Base-by-base conservation (phyloP, 352 stramenopile genomes). In the Blastocystis sp. region DNA sequence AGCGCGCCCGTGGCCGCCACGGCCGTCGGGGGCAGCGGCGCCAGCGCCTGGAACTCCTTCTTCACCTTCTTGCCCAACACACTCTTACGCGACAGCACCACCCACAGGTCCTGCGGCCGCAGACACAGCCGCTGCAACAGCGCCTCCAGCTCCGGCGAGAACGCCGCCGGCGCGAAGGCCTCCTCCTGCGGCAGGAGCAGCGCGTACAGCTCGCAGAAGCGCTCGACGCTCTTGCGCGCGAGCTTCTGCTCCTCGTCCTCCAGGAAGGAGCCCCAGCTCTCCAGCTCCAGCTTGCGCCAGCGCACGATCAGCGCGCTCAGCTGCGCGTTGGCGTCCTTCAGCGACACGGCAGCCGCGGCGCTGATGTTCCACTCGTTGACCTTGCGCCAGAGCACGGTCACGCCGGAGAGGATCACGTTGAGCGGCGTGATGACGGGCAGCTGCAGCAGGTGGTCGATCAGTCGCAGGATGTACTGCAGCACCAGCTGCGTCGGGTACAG, bases 351-450 rank as follows among this genome's bases (percentile, higher is more conserved):
- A 5, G 92, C 91, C 38, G 95, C 95, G 10, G 96, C 95, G 89
- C 98, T 96, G 67, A 96, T 93, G 86, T 99, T 96, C 97, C 97
- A 99, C 60, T 99, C 96, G 90, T 99, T 96, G 2, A 96, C 93
- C 82, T 98, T 97, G 23, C 93, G 92, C 34, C 99, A 90, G 53
- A 99, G 91, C 1, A 98, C 90, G 90, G 99, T 96, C 11, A 99
- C 91, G 40, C 95, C 95, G 56, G 93, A 95, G 53, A 99, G 92
- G 14, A 97, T 94, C 40, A 96, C 96, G 10, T 89, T 92, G 45
- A 95, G 88, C 65, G 92, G 90, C 45, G 90, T 91, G 41, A 80
- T 89, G 66, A 92, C 70, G 21, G 81, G 76, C 34, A 93, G 70
- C 86, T 94, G 90, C 41, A 92, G 87, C 65, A 93, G 92, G n/a